Conservation (phyloP, 768 basidiomycete genomes). For the Hypholoma sublateritium region DNA sequence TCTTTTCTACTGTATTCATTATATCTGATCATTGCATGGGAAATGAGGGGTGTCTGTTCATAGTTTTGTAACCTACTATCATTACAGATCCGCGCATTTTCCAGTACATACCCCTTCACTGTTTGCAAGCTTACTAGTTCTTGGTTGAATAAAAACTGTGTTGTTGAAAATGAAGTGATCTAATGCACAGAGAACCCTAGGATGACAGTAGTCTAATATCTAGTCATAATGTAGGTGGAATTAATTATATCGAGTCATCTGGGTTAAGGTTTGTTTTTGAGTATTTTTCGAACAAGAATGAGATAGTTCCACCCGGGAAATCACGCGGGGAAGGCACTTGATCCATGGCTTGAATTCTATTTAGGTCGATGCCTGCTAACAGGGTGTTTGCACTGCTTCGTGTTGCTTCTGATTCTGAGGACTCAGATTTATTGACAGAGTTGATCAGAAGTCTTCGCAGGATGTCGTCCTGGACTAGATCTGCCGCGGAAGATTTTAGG, state of each 20-base stretch:
- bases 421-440: neutral
- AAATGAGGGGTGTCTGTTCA: too few species aligned
- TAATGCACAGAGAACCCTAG: too few species aligned
- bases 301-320: slow-evolving; percentile 66
- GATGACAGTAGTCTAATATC: too few species aligned
- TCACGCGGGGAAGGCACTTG: slow-evolving; percentile 32
- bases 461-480: slow-evolving; percentile 64
- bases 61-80: too few species aligned
- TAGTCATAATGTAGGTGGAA: neutral
- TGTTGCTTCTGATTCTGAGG: neutral
- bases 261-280: slow-evolving; percentile 13
- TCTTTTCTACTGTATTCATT: too few species aligned
- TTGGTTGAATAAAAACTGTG: too few species aligned
- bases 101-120: neutral
- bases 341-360: slow-evolving; percentile 40
- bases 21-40: too few species aligned
- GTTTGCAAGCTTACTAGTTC: neutral
- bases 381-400: slow-evolving; percentile 8
- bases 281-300: slow-evolving; percentile 71
- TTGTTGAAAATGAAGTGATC: too few species aligned
- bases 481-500: slow-evolving; percentile 40
- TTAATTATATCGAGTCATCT: neutral
- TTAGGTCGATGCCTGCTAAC: slow-evolving; percentile 38
- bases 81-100: too few species aligned
- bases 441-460: slow-evolving; percentile 38